Evolutionary conservation across 2,329 filamentous ascomycete species (phyloP).

Genomic region (Zymoseptoria tritici): DNA sequence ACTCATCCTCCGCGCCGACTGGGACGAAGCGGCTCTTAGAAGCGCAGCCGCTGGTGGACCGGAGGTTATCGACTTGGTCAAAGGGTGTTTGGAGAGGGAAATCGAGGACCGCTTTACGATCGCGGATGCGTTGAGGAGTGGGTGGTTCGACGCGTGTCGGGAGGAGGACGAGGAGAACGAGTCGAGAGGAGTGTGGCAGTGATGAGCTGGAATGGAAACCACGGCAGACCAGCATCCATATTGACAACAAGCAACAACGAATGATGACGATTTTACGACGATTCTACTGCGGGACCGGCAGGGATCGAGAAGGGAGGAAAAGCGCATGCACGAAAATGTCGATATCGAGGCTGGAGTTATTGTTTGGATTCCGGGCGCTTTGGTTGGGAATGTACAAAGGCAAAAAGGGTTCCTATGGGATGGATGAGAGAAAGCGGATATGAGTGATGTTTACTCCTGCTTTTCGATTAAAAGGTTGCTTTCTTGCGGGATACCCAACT

Average conservation of each 20-base stretch:
- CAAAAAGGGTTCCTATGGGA: background rate
- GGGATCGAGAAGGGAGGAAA: background rate
- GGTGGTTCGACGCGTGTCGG: slow-evolving; percentile 43
- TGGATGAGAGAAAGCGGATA: background rate
- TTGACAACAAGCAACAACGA: background rate
- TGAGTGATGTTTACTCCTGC: background rate
- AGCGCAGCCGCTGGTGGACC: slow-evolving; percentile 35
- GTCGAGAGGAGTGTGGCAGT: background rate
- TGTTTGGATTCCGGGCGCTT: background rate
- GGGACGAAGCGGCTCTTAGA: slow-evolving; percentile 47
- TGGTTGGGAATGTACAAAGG: background rate
- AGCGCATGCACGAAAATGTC: background rate
- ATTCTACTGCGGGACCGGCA: background rate
- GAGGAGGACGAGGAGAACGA: slow-evolving; percentile 16
- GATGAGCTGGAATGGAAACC: background rate
- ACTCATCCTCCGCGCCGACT: slow-evolving; percentile 54
- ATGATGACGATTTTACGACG: background rate
- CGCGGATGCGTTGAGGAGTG: slow-evolving; percentile 46
- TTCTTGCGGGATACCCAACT: background rate
- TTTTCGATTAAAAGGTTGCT: background rate
- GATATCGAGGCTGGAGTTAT: background rate
- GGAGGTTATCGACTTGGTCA: slow-evolving; percentile 50
- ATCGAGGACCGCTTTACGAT: slow-evolving; percentile 50
- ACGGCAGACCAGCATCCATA: too few species aligned
- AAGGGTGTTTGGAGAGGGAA: slow-evolving; percentile 53